Percentiles rank a stretch among this genome's conserved stretches.
Evolutionary conservation across 2,329 filamentous ascomycete species (phyloP).

Genomic region (Trichoderma sp.): DNA sequence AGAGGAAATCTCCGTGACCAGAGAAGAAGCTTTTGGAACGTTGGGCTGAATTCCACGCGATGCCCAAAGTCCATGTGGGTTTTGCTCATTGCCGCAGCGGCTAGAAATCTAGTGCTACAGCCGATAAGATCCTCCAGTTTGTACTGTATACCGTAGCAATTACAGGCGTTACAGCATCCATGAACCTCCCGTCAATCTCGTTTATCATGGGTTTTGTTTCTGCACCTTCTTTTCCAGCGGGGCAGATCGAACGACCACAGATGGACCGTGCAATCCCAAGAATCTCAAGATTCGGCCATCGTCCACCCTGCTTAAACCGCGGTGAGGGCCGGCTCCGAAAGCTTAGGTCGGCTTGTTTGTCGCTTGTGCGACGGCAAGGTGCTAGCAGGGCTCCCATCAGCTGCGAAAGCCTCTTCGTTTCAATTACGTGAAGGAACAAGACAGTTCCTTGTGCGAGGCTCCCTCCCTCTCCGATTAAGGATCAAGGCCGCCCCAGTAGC

Average conservation of each 20-base stretch:
- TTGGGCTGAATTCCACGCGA: not conserved
- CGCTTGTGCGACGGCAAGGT: not conserved
- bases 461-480: not conserved
- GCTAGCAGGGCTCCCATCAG: not conserved
- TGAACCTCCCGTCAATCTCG: not conserved
- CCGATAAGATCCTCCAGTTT: not conserved
- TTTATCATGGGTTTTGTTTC: not conserved
- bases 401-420: not conserved
- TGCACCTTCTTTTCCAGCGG: not conserved
- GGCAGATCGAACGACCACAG: constrained; percentile 12
- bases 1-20: constrained; percentile 22
- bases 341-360: not conserved
- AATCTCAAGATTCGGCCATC: not conserved
- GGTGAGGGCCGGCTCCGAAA: not conserved
- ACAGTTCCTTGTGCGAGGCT: not conserved
- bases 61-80: not conserved
- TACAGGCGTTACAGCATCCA: not conserved
- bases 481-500: not conserved
- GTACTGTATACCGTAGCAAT: too few relatives aligned
- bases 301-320: not conserved
- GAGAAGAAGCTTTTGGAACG: not conserved
- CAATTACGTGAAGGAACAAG: not conserved
- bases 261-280: constrained; percentile 16
- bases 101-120: not conserved
- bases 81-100: not conserved